Conservation (phyloP, 352 stramenopile species). For the Aphanomyces euteiches region DNA sequence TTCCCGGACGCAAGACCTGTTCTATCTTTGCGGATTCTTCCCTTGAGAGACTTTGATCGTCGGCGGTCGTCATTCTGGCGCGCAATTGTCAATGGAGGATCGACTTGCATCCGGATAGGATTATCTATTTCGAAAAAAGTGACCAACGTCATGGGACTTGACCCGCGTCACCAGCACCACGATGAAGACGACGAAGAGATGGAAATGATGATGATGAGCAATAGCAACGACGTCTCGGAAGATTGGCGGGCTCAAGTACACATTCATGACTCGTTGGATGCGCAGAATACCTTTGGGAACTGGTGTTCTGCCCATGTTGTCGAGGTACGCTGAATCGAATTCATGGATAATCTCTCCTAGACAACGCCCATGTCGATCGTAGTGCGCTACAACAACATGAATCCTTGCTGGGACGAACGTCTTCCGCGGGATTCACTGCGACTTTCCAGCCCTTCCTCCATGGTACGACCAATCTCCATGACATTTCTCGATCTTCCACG, state of each 20-base stretch:
- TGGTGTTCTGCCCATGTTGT: constrained; percentile 68
- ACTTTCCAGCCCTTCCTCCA: constrained; percentile 51
- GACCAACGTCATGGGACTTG: constrained; percentile 11
- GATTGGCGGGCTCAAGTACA: constrained; percentile 74
- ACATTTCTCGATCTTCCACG: not conserved
- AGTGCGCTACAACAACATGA: constrained; percentile 79
- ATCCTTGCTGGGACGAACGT: constrained; percentile 69
- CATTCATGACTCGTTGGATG: constrained; percentile 57
- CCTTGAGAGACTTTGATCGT: too few relatives aligned
- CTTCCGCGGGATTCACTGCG: constrained; percentile 58
- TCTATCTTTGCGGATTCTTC: too few relatives aligned
- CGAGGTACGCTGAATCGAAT: constrained; percentile 33
- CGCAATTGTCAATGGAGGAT: too few relatives aligned
- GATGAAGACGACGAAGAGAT: not conserved
- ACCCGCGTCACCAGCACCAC: not conserved
- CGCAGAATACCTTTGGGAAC: constrained; percentile 79
- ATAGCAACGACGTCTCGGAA: constrained; percentile 32
- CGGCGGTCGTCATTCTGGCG: too few relatives aligned
- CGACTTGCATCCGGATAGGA: constrained; percentile 1
- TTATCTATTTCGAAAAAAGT: not conserved
- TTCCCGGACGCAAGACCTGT: too few relatives aligned
- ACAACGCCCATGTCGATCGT: constrained; percentile 33
- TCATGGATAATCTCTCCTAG: not conserved
- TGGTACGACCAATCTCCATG: constrained; percentile 36
- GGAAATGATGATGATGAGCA: constrained; percentile 47